Conservation (phyloP, 176 grass and related monocot species). For the Echinochloa phyllopogon region DNA sequence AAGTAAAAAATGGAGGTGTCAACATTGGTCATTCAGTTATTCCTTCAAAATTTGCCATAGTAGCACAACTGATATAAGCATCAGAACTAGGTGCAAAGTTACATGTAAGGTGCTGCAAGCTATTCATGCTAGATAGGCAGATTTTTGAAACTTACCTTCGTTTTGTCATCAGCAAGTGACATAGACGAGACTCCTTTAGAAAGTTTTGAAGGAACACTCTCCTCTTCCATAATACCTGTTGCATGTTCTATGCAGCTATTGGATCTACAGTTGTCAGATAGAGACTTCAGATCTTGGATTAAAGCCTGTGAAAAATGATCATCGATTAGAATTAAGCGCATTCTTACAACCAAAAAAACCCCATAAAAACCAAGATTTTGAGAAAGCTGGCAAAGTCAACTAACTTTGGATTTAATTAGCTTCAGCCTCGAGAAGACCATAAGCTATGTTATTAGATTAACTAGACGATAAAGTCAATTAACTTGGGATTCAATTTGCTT, state of each 20-base stretch:
- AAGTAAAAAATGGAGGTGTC: background rate
- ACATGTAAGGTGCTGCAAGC: background rate
- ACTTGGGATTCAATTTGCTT: background rate
- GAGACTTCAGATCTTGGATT: constrained; percentile 71
- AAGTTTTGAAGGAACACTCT: constrained; percentile 84
- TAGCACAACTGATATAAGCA: constrained; percentile 27
- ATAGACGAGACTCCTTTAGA: constrained; percentile 89
- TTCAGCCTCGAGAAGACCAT: constrained; percentile 16
- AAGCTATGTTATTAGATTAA: constrained; percentile 35
- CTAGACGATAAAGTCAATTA: background rate
- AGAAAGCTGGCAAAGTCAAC: background rate
- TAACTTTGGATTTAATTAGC: constrained; percentile 15
- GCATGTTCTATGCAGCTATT: constrained; percentile 96
- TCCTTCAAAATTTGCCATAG: background rate
- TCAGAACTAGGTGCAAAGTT: background rate
- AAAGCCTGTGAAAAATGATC: constrained; percentile 64
- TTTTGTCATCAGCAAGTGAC: constrained; percentile 64
- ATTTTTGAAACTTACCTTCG: constrained; percentile 40
- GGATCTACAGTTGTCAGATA: constrained; percentile 86
- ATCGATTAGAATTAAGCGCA: constrained; percentile 24
- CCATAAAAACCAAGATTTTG: constrained; percentile 11
- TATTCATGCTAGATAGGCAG: no score
- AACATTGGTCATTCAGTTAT: background rate
- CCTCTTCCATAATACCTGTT: constrained; percentile 84
- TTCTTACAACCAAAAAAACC: background rate